Evolutionary conservation across 1,139 yeast genomes (phyloP).

Genomic region (Suhomyces maxii): DNA sequence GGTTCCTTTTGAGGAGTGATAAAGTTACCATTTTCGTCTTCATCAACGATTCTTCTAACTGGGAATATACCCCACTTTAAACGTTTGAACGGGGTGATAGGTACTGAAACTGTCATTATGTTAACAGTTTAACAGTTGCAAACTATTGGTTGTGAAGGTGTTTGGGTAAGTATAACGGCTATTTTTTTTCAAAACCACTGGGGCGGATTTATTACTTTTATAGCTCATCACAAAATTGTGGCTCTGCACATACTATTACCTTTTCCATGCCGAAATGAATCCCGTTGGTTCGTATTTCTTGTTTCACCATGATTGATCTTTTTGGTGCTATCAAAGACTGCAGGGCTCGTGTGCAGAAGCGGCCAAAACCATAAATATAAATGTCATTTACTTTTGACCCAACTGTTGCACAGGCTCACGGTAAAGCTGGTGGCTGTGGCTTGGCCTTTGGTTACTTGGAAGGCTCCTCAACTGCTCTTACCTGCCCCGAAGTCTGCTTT

Average conservation of each 20-base stretch:
- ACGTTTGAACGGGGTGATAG: constrained; percentile 21
- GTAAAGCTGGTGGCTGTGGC: too few species aligned
- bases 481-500: too few species aligned
- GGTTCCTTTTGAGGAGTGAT: constrained; percentile 7
- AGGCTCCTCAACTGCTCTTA: too few species aligned
- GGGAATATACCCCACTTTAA: constrained; percentile 55
- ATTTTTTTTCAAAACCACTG: too few species aligned
- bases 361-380: neutral
- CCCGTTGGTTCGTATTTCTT: neutral
- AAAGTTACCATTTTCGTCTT: constrained; percentile 19
- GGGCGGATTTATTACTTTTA: neutral
- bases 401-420: too few species aligned
- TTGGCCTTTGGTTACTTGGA: too few species aligned
- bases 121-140: neutral
- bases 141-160: too few species aligned
- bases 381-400: neutral
- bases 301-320: too few species aligned
- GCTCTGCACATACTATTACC: neutral
- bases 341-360: neutral
- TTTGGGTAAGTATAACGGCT: neutral
- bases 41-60: constrained; percentile 45
- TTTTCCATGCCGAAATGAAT: neutral
- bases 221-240: neutral
- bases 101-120: neutral
- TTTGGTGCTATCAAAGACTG: too few species aligned